These are phyloP conservation scores for Euptelea pleiosperma DNA, from an alignment of 164 flowering plant genomes.

Conservation along the genomic window DNA sequence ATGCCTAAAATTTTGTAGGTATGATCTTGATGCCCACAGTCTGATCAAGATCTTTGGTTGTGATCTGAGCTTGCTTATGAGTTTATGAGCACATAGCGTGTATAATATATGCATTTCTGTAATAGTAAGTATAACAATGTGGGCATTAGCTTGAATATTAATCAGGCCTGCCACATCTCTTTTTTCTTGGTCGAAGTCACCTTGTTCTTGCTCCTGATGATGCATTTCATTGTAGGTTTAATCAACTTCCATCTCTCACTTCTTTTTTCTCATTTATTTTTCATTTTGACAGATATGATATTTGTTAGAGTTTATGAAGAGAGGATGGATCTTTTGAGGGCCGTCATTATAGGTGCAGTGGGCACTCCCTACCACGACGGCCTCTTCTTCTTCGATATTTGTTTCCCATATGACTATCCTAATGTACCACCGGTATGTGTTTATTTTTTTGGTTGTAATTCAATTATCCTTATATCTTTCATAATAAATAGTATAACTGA, in stretches of 20 bases:
- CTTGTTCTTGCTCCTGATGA: no score
- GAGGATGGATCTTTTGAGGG: slow-evolving; percentile 35
- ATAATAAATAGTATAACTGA: not conserved
- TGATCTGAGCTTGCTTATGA: no score
- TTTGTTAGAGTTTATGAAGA: slow-evolving; percentile 31
- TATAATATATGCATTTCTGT: not conserved
- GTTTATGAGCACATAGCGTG: not conserved
- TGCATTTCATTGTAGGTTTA: not conserved
- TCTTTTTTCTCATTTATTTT: not conserved
- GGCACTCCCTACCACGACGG: slow-evolving; percentile 40
- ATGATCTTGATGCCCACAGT: not conserved
- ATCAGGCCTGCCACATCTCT: not conserved
- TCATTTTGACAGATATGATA: slow-evolving; percentile 21
- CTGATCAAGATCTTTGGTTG: not conserved
- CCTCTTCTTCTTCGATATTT: slow-evolving; percentile 30
- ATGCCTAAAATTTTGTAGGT: not conserved
- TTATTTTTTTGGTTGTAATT: not conserved
- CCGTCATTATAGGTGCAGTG: slow-evolving; percentile 30
- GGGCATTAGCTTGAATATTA: not conserved
- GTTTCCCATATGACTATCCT: slow-evolving; percentile 27
- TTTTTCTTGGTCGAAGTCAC: not conserved
- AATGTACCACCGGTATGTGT: slow-evolving; percentile 47
- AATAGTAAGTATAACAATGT: not conserved
- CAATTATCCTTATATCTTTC: not conserved
- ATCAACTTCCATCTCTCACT: not conserved